A percentile compares a stretch with the other conserved stretches of the same genome.
phyloP scores from a whole-genome alignment of 164 flowering plant species.

The Pachysandra terminalis region DNA sequence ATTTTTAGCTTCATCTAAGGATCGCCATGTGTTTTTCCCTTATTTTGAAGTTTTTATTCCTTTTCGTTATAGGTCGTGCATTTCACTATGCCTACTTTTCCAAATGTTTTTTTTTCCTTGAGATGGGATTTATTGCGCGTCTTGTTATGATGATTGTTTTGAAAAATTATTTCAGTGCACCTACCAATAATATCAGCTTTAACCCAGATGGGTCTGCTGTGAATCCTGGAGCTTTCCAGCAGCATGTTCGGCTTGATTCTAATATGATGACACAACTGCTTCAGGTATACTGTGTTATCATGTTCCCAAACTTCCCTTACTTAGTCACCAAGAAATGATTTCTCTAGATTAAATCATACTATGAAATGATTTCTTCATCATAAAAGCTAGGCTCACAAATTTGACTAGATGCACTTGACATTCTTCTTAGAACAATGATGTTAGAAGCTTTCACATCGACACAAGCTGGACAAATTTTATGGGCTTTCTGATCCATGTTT shows the following conservation, averaged over 20 bases:
- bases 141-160: neutral
- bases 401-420: too few species aligned
- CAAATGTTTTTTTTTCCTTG: neutral
- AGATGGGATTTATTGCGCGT: neutral
- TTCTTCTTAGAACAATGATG: too few species aligned
- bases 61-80: neutral
- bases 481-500: too few species aligned
- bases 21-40: neutral
- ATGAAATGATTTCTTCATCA: too few species aligned
- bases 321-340: neutral
- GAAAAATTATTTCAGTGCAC: slow-evolving; percentile 37
- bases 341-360: too few species aligned
- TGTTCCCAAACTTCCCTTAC: neutral
- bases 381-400: too few species aligned
- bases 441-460: too few species aligned
- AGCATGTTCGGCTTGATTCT: slow-evolving; percentile 64
- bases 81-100: neutral
- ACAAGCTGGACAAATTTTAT: too few species aligned
- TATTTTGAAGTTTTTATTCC: neutral
- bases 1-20: neutral
- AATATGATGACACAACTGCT: slow-evolving; percentile 73
- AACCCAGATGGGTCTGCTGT: slow-evolving; percentile 95
- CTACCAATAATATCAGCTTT: slow-evolving; percentile 47
- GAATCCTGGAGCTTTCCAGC: slow-evolving; percentile 88
- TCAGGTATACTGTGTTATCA: slow-evolving; percentile 48